Evolutionary conservation across 345 rosid genomes (phyloP).

Genomic region (Dipteronia sinensis): DNA sequence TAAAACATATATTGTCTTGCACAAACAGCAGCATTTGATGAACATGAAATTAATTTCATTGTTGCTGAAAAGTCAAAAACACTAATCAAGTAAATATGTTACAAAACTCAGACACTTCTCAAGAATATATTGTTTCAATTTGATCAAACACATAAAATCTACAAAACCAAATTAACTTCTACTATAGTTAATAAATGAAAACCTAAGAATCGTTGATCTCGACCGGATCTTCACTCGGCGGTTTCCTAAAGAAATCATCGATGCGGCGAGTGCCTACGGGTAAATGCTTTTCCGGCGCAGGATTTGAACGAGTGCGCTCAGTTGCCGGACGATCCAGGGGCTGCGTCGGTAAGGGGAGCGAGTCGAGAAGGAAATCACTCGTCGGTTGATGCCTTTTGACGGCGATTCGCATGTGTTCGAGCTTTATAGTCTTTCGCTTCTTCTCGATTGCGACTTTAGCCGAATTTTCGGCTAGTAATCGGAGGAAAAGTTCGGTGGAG

Average conservation of each 20-base stretch:
- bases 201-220: conserved; percentile 36
- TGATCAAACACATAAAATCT: background rate
- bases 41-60: background rate
- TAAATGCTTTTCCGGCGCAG: conserved; percentile 33
- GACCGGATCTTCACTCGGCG: conserved; percentile 38
- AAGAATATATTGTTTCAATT: background rate
- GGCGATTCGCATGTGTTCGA: conserved; percentile 66
- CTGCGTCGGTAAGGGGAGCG: conserved; percentile 63
- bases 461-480: conserved; percentile 69
- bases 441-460: conserved; percentile 54
- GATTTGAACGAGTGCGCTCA: conserved; percentile 26
- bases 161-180: background rate
- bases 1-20: background rate
- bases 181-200: background rate
- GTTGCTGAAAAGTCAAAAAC: too few relatives aligned
- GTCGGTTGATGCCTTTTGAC: conserved; percentile 78
- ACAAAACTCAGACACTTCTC: too few relatives aligned
- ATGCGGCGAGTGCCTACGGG: conserved; percentile 66
- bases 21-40: background rate
- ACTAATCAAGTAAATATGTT: too few relatives aligned
- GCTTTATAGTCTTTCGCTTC: conserved; percentile 72
- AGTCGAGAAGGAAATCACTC: conserved; percentile 80
- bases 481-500: conserved; percentile 74
- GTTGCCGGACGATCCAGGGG: conserved; percentile 23
- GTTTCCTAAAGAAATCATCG: conserved; percentile 58